Conservation (phyloP, 768 basidiomycete genomes). For the Terana coerulea region DNA sequence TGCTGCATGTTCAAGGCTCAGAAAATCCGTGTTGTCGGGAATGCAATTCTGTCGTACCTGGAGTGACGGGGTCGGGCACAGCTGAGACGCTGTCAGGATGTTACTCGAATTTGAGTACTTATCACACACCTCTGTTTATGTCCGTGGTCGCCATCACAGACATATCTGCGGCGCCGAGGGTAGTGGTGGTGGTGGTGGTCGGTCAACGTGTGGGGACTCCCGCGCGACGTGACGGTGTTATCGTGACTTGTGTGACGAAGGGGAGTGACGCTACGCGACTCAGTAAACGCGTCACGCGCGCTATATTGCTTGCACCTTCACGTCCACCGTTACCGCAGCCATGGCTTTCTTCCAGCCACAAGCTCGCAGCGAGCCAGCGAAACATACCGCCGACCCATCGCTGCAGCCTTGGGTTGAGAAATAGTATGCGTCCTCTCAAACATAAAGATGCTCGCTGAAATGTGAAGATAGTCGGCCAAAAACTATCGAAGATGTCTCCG, state of each 20-base stretch:
- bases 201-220: slow-evolving; percentile 9
- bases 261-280: slow-evolving; percentile 28
- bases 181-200: slow-evolving; percentile 6
- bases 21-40: neutral
- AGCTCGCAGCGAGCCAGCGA: slow-evolving; percentile 26
- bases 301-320: slow-evolving; percentile 15
- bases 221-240: slow-evolving; percentile 22
- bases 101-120: neutral
- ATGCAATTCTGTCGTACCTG: neutral
- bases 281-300: slow-evolving; percentile 40
- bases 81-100: neutral
- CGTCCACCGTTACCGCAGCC: slow-evolving; percentile 7
- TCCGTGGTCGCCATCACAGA: slow-evolving; percentile 35
- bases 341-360: slow-evolving; percentile 65
- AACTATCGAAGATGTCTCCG: slow-evolving; percentile 96
- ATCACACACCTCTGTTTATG: slow-evolving; percentile 31
- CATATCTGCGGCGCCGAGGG: slow-evolving; percentile 12
- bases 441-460: neutral
- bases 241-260: slow-evolving; percentile 31
- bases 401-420: slow-evolving; percentile 98
- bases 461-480: slow-evolving; percentile 72
- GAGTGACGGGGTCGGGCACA: neutral
- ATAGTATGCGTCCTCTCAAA: slow-evolving; percentile 58
- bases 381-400: slow-evolving; percentile 43
- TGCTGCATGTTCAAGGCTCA: neutral